Evolutionary conservation across 305 asterid species (phyloP), one percentile per base, ranked within the genome.

Genomic region (Solanum hybrid): DNA sequence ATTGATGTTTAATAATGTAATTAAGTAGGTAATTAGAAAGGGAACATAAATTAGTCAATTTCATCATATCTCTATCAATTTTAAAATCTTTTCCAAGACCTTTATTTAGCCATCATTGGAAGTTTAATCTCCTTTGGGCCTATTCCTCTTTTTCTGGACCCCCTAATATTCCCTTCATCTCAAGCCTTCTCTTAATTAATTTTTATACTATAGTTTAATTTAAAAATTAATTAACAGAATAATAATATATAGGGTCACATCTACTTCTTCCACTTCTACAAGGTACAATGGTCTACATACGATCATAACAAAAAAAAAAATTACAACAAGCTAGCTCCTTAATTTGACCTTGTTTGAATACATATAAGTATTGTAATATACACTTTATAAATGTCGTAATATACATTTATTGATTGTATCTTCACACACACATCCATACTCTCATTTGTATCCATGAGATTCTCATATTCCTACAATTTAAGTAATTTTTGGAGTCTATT

Each of bases 141-240:
- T 27, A 82, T 45, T 45, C 10, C 11, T 82, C 72, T 32, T 82
- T 51, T 26, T 27, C 56, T 19, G 32, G 87, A 71, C 32, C 26
- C 87, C 87, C 87, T 45, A 78, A 22, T 78, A 82, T 45, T 45
- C 87, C 87, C 72, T 82, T 82, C 73, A 45, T 82, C 26, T 45
- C 17, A 82, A 82, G 40, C 40, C 29, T 82, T 17, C 29, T 82
- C 37, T 10, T 82, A 17, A 15, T 45, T 82, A 40, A 2, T 82
- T 42, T 19, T 79, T 42, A 40, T 38, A 17, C 10, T 27, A 82
- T 29, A 42, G 38, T 81, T 14, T 81, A 42, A 42, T 26, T 38
- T 8, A 26, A 40, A 40, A 9, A 79, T 37, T 79, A 79, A 81
- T 4, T 40, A 81, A 42, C 7, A 12, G 22, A 26, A 26, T 27